Evolutionary conservation across 305 asterid genomes (phyloP), one percentile per base, ranked within the genome.

Genomic region (Fraxinus floribunda): DNA sequence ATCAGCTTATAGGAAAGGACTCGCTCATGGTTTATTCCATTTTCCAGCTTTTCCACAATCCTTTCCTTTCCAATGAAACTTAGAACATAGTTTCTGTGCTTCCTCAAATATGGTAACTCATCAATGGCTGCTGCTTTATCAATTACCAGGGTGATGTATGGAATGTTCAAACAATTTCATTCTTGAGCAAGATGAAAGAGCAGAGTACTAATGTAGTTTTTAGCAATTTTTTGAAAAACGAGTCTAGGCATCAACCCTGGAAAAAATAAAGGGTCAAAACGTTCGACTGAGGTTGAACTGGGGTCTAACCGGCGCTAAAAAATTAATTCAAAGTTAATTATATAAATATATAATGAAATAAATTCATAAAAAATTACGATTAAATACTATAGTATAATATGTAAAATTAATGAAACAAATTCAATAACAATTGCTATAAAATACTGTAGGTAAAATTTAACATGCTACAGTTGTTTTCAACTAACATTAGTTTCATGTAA

Each of bases 141-240:
- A 66, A 26, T 36, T 18, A 66, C 74, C n/a, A 66, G 38, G 74
- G 32, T 26, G 16, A 66, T 66, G 34, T 9, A 32, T 24, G n/a
- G 62, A 76, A 46, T 26, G 26, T 55, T 36, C 44, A 57, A 74
- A 34, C n/a, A 35, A 49, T 6, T 41, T 55, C 20, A 35, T 70
- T 64, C 73, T 44, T 80, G 34, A 36, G 77, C 29, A 44, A 52
- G 78, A 41, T 60, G 41, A 75, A 81, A 71, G 35, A 79, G 68
- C 71, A 80, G 18, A 68, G 35, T 32, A n/a, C 76, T 30, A 7
- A 30, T 41, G 70, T 22, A 41, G 38, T 46, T 62, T 10, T 85
- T 74, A 15, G 62, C 62, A 52, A 52, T 15, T 7, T 16, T 52
- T 52, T 52, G 62, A 36, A 52, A 52, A 52, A 52, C 7, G 7